Evolutionary conservation across 2,329 filamentous ascomycete genomes (phyloP).

Genomic region (Colletotrichum tropicicola): DNA sequence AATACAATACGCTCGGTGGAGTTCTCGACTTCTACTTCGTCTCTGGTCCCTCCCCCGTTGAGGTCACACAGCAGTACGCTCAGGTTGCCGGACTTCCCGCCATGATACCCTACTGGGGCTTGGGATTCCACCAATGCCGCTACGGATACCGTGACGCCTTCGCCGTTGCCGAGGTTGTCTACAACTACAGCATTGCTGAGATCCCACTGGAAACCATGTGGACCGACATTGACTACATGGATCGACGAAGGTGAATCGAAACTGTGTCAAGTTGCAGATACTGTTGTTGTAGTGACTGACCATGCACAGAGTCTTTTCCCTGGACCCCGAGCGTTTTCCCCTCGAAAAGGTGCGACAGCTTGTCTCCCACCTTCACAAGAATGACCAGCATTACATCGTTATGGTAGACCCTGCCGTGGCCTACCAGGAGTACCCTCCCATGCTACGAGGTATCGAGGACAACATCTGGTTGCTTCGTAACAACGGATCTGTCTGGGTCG

Average conservation of each 20-base stretch:
- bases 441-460: conserved; percentile 49
- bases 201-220: conserved; percentile 78
- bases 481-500: conserved; percentile 66
- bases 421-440: conserved; percentile 55
- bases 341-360: conserved; percentile 70
- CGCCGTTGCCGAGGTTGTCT: conserved; percentile 72
- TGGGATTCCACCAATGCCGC: conserved; percentile 70
- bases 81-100: conserved; percentile 64
- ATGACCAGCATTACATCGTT: conserved; percentile 75
- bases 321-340: conserved; percentile 72
- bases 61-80: conserved; percentile 68
- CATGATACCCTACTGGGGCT: conserved; percentile 72
- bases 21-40: conserved; percentile 78
- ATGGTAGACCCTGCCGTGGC: conserved; percentile 80
- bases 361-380: conserved; percentile 71
- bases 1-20: conserved; percentile 83
- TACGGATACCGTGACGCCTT: conserved; percentile 73
- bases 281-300: neutral
- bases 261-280: too few species aligned
- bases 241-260: conserved; percentile 30
- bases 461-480: conserved; percentile 58
- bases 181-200: conserved; percentile 70
- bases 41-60: conserved; percentile 64
- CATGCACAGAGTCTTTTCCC: conserved; percentile 62
- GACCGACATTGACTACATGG: conserved; percentile 58